Conservation (phyloP, 768 basidiomycete genomes). For the Podaxis sp. region DNA sequence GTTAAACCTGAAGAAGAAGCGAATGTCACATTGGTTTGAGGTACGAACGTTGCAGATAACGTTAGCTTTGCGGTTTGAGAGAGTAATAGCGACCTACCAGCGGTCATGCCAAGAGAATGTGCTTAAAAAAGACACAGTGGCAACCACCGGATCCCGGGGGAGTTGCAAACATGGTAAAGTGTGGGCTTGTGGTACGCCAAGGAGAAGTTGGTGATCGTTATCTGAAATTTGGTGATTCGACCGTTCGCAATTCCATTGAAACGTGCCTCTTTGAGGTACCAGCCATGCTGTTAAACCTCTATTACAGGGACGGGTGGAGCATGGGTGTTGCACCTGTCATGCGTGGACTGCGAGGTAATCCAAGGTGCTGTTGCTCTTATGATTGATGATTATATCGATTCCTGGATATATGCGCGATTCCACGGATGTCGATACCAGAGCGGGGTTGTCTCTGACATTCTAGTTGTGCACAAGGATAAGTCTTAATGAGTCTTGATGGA, state of each 20-base stretch:
- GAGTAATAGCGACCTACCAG: neutral
- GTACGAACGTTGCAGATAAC: neutral
- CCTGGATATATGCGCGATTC: neutral
- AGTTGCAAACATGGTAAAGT: neutral
- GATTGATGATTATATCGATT: neutral
- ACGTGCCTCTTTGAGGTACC: neutral
- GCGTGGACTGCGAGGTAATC: too few species aligned
- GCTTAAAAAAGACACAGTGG: neutral
- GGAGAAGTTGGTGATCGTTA: neutral
- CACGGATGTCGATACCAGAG: neutral
- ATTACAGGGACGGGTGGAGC: neutral
- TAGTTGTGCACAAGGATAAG: neutral
- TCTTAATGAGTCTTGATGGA: neutral
- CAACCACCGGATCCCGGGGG: neutral
- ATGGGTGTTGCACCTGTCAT: neutral
- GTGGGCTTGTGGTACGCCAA: slow-evolving; percentile 4
- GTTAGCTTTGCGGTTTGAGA: neutral
- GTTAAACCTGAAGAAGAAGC: neutral
- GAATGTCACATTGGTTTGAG: neutral
- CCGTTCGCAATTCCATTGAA: neutral
- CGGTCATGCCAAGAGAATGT: neutral
- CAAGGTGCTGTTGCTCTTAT: neutral
- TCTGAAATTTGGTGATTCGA: neutral
- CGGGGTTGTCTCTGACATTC: neutral
- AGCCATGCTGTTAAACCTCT: neutral